Evolutionary conservation across 2,329 filamentous ascomycete species (phyloP), one percentile per base, ranked within the genome.

Genomic region (Apiospora sp.): DNA sequence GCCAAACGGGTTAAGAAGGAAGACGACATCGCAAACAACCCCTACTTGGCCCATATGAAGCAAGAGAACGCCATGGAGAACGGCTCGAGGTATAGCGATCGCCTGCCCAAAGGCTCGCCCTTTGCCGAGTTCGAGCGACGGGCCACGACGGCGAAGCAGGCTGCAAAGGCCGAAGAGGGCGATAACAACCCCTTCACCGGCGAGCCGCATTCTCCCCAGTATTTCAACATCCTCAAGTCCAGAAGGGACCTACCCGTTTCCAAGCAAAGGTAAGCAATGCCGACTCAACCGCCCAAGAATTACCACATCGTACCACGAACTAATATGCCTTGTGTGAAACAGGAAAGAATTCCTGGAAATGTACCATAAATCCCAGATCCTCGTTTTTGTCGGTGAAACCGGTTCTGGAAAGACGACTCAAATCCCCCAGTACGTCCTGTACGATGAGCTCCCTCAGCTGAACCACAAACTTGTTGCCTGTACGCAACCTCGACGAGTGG

Each of bases 381-480:
- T 99, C 74, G 96, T 99, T 79, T 98, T 99, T 80, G 96, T 99
- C 76, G 96, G 96, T 86, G 96, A 99, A 87, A 99, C 96, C 12
- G 96, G 97, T 90, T 99, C 96, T 76, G 96, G 96, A 86, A 99
- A 99, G 87, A 99, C 96, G 5, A 99, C 96, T 0, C 96, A 99
- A 87, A 98, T 99, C 74, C 96, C 96, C 1, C 96, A 99, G 83
- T 99, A 98, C 82, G 96, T 99, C 76, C 91, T 99, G 54, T 98
- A 93, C 87, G 96, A 99, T 84, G 96, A 99, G 83, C 89, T 98
- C 44, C 96, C 96, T 37, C 94, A 98, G 79, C 86, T 91, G 75
- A 91, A 92, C 77, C 89, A 91, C 81, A 98, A 98, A 86, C 92
- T 98, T 84, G 92, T 99, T 73, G 96, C 96, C 72, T 99, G 96